Conservation (phyloP, 345 rosid species). For the Abelmoschus esculentus region DNA sequence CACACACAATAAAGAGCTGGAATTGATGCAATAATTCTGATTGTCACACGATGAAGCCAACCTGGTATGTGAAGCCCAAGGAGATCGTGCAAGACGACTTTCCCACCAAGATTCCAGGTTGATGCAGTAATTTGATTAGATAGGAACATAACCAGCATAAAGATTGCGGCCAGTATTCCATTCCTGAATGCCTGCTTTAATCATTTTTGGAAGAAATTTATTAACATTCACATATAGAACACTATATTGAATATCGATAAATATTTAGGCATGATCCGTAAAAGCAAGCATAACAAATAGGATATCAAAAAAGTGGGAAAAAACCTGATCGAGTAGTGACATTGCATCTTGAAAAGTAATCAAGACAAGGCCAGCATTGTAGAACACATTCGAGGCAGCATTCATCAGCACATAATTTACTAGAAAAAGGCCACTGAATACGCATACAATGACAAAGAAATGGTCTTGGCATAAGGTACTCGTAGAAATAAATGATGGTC, state of each 20-base stretch:
- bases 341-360: slow-evolving; percentile 86
- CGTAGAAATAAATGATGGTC: slow-evolving; percentile 39
- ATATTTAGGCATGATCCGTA: background rate
- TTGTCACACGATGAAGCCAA: slow-evolving; percentile 87
- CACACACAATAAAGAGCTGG: slow-evolving; percentile 86
- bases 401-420: slow-evolving; percentile 70
- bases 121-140: slow-evolving; percentile 69
- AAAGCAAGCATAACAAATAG: slow-evolving; percentile 10
- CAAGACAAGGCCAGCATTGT: slow-evolving; percentile 61
- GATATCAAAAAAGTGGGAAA: slow-evolving; percentile 10
- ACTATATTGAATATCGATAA: background rate
- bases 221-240: slow-evolving; percentile 8
- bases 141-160: slow-evolving; percentile 53
- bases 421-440: slow-evolving; percentile 66
- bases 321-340: slow-evolving; percentile 88
- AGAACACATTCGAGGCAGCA: slow-evolving; percentile 76
- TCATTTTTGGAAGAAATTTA: slow-evolving; percentile 7
- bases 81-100: slow-evolving; percentile 60
- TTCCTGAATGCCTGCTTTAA: slow-evolving; percentile 56
- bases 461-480: slow-evolving; percentile 60
- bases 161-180: slow-evolving; percentile 49
- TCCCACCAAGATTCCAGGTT: slow-evolving; percentile 79
- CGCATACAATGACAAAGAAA: slow-evolving; percentile 58
- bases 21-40: slow-evolving; percentile 66
- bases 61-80: slow-evolving; percentile 73